Conservation (phyloP, 495 filamentous ascomycete species). For the Wilcoxina mikolae region DNA sequence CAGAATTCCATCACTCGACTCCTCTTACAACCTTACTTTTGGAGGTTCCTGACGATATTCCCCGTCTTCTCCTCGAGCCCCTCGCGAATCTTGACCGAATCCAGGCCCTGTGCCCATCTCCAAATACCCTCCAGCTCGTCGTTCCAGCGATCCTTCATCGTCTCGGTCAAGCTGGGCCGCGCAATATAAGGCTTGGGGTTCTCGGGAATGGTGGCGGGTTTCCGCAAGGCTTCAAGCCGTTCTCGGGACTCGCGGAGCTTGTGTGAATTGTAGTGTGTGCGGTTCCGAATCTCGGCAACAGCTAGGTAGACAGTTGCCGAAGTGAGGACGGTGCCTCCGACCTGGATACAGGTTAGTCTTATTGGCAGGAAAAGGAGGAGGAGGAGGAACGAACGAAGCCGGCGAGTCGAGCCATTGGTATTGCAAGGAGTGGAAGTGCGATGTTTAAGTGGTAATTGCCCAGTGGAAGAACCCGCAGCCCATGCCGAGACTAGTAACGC, state of each 20-base stretch:
- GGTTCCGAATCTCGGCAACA: conserved; percentile 55
- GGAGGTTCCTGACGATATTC: conserved; percentile 11
- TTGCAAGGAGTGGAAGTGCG: background rate
- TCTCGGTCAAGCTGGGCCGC: conserved; percentile 42
- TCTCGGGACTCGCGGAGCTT: conserved; percentile 58
- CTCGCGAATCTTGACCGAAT: conserved; percentile 48
- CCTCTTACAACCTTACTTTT: background rate
- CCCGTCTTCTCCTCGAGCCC: conserved; percentile 34
- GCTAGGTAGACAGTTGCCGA: conserved; percentile 68
- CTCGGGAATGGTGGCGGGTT: conserved; percentile 29
- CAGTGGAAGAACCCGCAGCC: conserved; percentile 2
- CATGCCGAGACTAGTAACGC: too few relatives aligned
- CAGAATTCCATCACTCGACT: too few relatives aligned
- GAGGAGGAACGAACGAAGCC: conserved; percentile 58
- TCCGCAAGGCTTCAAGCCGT: conserved; percentile 38
- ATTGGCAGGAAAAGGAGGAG: conserved; percentile 6
- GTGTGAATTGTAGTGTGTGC: conserved; percentile 52
- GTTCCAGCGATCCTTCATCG: conserved; percentile 69
- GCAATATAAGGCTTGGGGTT: conserved; percentile 32
- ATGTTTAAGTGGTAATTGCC: conserved; percentile 12
- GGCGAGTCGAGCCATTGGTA: conserved; percentile 57
- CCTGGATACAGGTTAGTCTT: conserved; percentile 33
- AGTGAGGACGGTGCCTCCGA: conserved; percentile 76
- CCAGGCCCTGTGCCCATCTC: conserved; percentile 49
- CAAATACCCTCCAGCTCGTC: conserved; percentile 53